A percentile compares a stretch with the other conserved stretches of the same genome.
These are phyloP conservation scores for Gonium pectorale DNA, from an alignment of 139 green algal species.

Conservation along the genomic window DNA sequence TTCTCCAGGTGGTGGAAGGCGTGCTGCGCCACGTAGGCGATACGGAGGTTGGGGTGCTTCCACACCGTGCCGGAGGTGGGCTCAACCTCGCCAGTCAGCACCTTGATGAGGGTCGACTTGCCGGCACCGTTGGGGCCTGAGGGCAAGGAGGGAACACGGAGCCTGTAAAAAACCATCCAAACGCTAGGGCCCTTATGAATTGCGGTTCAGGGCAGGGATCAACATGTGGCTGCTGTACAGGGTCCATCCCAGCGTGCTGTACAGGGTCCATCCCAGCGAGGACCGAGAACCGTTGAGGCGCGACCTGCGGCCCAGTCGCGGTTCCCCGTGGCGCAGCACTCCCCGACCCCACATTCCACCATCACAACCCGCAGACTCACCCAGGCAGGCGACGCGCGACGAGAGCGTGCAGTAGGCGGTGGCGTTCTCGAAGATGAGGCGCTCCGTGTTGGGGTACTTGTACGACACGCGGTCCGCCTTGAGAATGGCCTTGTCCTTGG, in stretches of 20 bases:
- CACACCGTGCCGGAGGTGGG: constrained; percentile 81
- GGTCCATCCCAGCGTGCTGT: too few relatives aligned
- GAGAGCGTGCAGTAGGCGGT: constrained; percentile 83
- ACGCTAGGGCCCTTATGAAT: too few relatives aligned
- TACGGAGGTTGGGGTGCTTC: constrained; percentile 94
- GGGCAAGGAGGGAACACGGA: too few relatives aligned
- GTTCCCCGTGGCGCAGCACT: too few relatives aligned
- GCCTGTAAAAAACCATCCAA: too few relatives aligned
- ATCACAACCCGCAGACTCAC: constrained; percentile 48
- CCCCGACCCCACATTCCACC: too few relatives aligned
- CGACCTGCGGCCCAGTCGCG: too few relatives aligned
- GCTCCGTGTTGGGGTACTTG: constrained; percentile 83
- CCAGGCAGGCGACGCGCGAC: constrained; percentile 85
- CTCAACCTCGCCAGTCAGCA: constrained; percentile 82
- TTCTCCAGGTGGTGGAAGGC: constrained; percentile 97
- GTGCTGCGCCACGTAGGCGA: constrained; percentile 92
- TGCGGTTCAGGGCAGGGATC: too few relatives aligned
- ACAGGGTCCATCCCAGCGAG: too few relatives aligned
- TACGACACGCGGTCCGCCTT: constrained; percentile 88
- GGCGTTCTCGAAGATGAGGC: constrained; percentile 76
- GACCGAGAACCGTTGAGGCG: too few relatives aligned
- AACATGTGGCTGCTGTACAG: too few relatives aligned
- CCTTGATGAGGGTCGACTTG: constrained; percentile 96
- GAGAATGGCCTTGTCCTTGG: constrained; percentile 94
- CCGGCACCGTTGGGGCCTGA: constrained; percentile 85